Percentiles rank a stretch among this genome's conserved stretches.
These are phyloP conservation scores for Lepidium aucheri DNA, from an alignment of 345 rosid species.

Conservation along the genomic window DNA sequence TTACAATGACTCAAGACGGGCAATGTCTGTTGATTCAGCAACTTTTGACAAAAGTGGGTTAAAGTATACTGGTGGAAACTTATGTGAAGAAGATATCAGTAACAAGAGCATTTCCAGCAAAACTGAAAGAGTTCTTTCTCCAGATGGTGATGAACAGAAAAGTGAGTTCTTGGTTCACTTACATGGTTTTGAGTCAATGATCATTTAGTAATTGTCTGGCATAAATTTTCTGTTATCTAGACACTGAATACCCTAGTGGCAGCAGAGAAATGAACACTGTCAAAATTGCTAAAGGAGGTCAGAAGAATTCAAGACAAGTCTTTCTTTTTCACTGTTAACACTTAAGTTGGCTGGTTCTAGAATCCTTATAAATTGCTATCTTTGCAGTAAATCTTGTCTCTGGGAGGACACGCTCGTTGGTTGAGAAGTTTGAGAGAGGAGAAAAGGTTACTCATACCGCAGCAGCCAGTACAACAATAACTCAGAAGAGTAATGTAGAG, in stretches of 20 bases:
- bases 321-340: not conserved
- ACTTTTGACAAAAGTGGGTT: conserved; percentile 20
- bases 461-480: conserved; percentile 22
- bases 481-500: not conserved
- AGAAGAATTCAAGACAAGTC: conserved; percentile 23
- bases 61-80: conserved; percentile 26
- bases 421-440: conserved; percentile 85
- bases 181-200: conserved; percentile 1
- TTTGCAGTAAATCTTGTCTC: conserved; percentile 82
- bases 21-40: conserved; percentile 41
- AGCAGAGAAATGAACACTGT: conserved; percentile 34
- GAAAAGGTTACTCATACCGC: conserved; percentile 34
- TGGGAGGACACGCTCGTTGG: conserved; percentile 86
- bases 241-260: conserved; percentile 27
- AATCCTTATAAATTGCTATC: conserved; percentile 9
- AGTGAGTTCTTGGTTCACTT: conserved; percentile 33
- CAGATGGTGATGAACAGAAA: conserved; percentile 31
- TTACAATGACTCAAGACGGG: conserved; percentile 38
- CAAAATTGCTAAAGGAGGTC: conserved; percentile 72
- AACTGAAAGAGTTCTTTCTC: conserved; percentile 33
- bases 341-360: not conserved
- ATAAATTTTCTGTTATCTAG: conserved; percentile 32
- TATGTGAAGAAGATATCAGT: conserved; percentile 30
- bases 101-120: conserved; percentile 27
- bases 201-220: not conserved